Evolutionary conservation across 2,329 filamentous ascomycete genomes (phyloP).

Genomic region (Aspergillus flavus): DNA sequence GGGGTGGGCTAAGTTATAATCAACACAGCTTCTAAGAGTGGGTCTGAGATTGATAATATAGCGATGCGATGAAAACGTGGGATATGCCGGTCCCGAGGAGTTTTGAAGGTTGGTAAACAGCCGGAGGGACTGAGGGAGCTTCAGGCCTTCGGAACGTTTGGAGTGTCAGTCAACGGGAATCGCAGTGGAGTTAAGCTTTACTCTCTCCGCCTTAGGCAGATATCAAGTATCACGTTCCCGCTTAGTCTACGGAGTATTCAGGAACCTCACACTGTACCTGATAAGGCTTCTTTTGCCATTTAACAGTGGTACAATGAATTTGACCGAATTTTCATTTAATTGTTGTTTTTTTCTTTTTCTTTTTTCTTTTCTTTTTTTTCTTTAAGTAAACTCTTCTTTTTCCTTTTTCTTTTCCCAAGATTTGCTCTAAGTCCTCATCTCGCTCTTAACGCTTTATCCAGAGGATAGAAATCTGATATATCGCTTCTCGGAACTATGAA

Average conservation of each 20-base stretch:
- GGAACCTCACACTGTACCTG: no score
- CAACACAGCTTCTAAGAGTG: neutral
- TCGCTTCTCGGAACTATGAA: neutral
- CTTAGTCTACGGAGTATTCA: neutral
- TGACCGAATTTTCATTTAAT: neutral
- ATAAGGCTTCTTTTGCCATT: neutral
- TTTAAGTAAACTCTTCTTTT: neutral
- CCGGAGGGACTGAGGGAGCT: constrained; percentile 12
- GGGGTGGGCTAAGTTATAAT: neutral
- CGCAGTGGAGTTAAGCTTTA: constrained; percentile 7
- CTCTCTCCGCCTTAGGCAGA: constrained; percentile 9
- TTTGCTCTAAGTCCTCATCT: neutral
- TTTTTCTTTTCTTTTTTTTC: no score
- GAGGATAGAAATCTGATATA: neutral
- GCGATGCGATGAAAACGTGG: neutral
- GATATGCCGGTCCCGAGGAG: neutral
- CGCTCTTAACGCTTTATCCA: neutral
- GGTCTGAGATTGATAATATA: neutral
- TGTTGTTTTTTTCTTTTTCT: no score
- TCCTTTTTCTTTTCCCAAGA: neutral
- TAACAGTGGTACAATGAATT: neutral
- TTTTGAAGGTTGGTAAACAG: neutral
- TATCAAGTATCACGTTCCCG: constrained; percentile 3
- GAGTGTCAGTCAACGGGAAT: constrained; percentile 2
- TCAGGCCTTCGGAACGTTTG: constrained; percentile 14